These are phyloP conservation scores for Aureobasidium sp. DNA, from an alignment of 2,329 filamentous ascomycete genomes.

Conservation along the genomic window DNA sequence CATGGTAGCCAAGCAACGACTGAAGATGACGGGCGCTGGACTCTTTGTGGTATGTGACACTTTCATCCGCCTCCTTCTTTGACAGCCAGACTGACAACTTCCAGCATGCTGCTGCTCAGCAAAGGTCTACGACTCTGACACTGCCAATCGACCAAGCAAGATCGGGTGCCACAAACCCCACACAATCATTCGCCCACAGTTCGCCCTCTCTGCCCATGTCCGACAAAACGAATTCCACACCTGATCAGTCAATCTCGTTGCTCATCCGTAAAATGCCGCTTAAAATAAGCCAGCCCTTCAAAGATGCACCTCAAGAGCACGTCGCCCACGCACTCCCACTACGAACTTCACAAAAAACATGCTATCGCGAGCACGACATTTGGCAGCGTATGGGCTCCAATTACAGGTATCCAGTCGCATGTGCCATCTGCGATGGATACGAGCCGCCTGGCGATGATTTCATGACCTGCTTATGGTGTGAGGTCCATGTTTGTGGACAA, in stretches of 20 bases:
- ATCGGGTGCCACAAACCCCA: neutral
- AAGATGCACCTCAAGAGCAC: slow-evolving; percentile 1
- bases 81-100: neutral
- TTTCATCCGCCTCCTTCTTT: neutral
- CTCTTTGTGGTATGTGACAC: slow-evolving; percentile 14
- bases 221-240: neutral
- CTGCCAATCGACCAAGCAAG: neutral
- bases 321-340: slow-evolving; percentile 10
- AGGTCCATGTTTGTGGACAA: slow-evolving; percentile 3
- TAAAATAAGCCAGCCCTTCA: neutral
- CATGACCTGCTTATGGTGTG: slow-evolving; percentile 10
- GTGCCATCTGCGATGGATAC: slow-evolving; percentile 10
- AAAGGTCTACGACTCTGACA: neutral
- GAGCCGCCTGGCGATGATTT: slow-evolving; percentile 11
- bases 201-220: slow-evolving; percentile 3
- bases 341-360: neutral
- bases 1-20: neutral
- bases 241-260: neutral
- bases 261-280: neutral
- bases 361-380: slow-evolving; percentile 6
- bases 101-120: slow-evolving; percentile 9
- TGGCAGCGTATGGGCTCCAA: slow-evolving; percentile 11
- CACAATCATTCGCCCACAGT: neutral
- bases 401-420: slow-evolving; percentile 4
- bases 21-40: slow-evolving; percentile 16